These are phyloP conservation scores for Piromyces finnis DNA, from an alignment of 192 early-diverging fungal species.

Conservation along the genomic window DNA sequence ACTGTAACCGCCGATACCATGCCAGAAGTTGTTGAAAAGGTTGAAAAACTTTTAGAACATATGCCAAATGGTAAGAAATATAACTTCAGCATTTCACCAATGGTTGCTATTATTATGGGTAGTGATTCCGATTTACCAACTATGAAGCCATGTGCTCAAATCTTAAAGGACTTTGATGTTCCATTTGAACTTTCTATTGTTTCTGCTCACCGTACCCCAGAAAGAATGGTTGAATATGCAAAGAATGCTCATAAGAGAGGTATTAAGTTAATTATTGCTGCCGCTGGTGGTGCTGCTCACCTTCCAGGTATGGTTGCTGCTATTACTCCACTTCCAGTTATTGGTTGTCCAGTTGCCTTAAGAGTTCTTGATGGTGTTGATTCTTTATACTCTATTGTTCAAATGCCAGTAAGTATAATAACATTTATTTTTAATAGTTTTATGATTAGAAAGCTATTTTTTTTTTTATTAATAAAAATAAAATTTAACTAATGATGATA, in stretches of 20 bases:
- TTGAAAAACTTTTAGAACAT: constrained; percentile 33
- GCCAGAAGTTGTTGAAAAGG: constrained; percentile 46
- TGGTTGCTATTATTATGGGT: constrained; percentile 98
- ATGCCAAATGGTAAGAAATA: constrained; percentile 11
- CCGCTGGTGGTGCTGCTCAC: constrained; percentile 95
- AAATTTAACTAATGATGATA: too few species aligned
- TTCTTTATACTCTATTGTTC: constrained; percentile 93
- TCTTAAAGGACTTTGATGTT: constrained; percentile 73
- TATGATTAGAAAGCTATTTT: too few species aligned
- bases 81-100: constrained; percentile 20
- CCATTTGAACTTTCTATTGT: constrained; percentile 97
- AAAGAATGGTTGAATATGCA: constrained; percentile 85
- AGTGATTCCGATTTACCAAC: constrained; percentile 94
- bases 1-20: constrained; percentile 78
- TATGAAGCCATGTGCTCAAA: constrained; percentile 75
- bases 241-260: constrained; percentile 70
- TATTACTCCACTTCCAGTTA: constrained; percentile 88
- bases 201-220: constrained; percentile 89
- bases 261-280: constrained; percentile 92
- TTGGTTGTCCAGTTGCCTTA: constrained; percentile 91
- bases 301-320: constrained; percentile 99
- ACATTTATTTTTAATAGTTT: neutral
- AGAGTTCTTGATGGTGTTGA: constrained; percentile 88
- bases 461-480: too few species aligned
- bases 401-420: constrained; percentile 74